phyloP scores from a whole-genome alignment of 768 basidiomycete species.

The Arthromyces matolae region DNA sequence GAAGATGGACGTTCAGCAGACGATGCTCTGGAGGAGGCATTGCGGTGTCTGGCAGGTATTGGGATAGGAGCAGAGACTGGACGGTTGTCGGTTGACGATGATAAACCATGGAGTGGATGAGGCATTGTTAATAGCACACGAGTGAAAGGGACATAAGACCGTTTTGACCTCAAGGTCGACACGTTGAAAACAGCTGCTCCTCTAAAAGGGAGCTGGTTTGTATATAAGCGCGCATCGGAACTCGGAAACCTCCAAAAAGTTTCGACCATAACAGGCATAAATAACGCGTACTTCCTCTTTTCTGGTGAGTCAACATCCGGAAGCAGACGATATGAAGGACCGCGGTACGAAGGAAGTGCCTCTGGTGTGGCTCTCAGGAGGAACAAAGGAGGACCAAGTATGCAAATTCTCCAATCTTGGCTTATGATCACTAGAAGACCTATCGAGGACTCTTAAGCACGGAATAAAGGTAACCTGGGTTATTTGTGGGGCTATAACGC shows the following conservation, averaged over 20 bases:
- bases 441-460: too few species aligned
- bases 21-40: conserved; percentile 9
- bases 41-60: conserved; percentile 15
- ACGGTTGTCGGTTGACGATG: conserved; percentile 10
- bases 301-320: too few species aligned
- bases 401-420: too few species aligned
- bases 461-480: too few species aligned
- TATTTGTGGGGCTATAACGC: too few species aligned
- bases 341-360: too few species aligned
- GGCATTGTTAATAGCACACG: conserved; percentile 12
- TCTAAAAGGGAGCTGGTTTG: neutral
- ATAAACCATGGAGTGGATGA: conserved; percentile 8
- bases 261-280: neutral
- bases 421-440: too few species aligned
- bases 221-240: too few species aligned
- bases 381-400: too few species aligned
- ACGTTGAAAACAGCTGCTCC: conserved; percentile 12
- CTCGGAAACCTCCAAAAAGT: too few species aligned
- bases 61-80: conserved; percentile 16
- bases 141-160: neutral
- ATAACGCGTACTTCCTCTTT: neutral
- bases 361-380: too few species aligned
- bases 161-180: conserved; percentile 6
- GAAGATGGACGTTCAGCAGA: conserved; percentile 15
- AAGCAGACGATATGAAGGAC: too few species aligned